These are phyloP conservation scores for Simplicillium sp. DNA, from an alignment of 2,329 filamentous ascomycete species.

Conservation along the genomic window DNA sequence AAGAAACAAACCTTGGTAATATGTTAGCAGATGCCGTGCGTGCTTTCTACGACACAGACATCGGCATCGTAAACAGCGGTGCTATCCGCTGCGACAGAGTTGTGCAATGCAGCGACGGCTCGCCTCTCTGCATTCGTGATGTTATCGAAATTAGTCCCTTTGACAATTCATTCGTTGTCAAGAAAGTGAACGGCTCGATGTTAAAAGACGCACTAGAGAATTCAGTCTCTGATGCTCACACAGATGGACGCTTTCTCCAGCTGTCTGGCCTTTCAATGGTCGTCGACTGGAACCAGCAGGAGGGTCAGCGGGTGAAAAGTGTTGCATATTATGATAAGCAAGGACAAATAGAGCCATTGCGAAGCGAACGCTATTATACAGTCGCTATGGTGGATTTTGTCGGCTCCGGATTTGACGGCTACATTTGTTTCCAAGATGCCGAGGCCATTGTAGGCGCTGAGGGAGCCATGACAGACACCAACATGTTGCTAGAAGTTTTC, in stretches of 20 bases:
- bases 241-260: slow-evolving; percentile 16
- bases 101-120: slow-evolving; percentile 2
- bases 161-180: slow-evolving; percentile 14
- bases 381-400: slow-evolving; percentile 12
- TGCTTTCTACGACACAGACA: slow-evolving; percentile 14
- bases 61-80: slow-evolving; percentile 16
- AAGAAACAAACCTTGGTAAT: slow-evolving; percentile 16
- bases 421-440: slow-evolving; percentile 9
- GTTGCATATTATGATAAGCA: neutral
- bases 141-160: slow-evolving; percentile 16
- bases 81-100: slow-evolving; percentile 13
- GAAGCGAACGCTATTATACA: slow-evolving; percentile 1
- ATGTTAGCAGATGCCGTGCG: slow-evolving; percentile 14
- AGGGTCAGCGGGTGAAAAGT: slow-evolving; percentile 3
- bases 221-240: slow-evolving; percentile 15
- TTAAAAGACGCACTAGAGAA: slow-evolving; percentile 12
- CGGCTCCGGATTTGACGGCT: slow-evolving; percentile 14
- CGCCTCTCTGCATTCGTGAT: slow-evolving; percentile 11
- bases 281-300: slow-evolving; percentile 9
- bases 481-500: slow-evolving; percentile 11
- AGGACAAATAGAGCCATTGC: neutral
- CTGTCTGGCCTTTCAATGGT: slow-evolving; percentile 10
- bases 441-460: slow-evolving; percentile 12
- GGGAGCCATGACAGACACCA: slow-evolving; percentile 14
- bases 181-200: slow-evolving; percentile 8